These are phyloP conservation scores for Exophiala viscosa DNA, from an alignment of 2,329 filamentous ascomycete species.

Conservation along the genomic window DNA sequence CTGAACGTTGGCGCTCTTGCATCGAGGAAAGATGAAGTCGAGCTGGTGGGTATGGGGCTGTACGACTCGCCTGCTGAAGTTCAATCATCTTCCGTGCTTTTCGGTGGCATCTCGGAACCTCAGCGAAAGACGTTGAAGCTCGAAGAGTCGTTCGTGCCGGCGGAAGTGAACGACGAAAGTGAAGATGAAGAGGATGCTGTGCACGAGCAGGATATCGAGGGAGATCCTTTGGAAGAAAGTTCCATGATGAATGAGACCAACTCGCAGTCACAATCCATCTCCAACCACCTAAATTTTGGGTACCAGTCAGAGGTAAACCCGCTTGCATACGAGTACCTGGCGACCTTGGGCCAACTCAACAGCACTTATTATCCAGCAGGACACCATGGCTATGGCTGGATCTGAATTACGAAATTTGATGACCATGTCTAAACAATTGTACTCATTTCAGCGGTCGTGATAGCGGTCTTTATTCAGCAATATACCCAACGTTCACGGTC, in stretches of 20 bases:
- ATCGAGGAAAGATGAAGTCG: constrained; percentile 14
- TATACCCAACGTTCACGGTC: neutral
- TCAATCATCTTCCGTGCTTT: constrained; percentile 25
- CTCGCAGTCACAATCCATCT: constrained; percentile 14
- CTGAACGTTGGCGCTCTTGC: constrained; percentile 8
- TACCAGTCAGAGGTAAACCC: constrained; percentile 11
- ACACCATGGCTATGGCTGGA: constrained; percentile 16
- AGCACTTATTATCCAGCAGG: constrained; percentile 18
- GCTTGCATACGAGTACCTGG: constrained; percentile 17
- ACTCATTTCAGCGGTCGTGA: neutral
- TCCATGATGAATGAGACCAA: neutral
- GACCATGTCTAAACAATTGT: neutral
- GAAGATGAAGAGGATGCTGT: constrained; percentile 21
- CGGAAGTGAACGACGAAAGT: constrained; percentile 34
- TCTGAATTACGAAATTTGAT: constrained; percentile 17
- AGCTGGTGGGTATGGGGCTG: constrained; percentile 29
- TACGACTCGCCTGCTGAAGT: constrained; percentile 29
- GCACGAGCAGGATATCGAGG: neutral
- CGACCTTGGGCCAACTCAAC: constrained; percentile 21
- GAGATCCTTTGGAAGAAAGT: neutral
- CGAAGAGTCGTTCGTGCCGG: constrained; percentile 29
- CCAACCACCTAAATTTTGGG: constrained; percentile 13
- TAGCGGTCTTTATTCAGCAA: constrained; percentile 9
- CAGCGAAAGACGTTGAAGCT: constrained; percentile 25
- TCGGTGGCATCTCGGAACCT: constrained; percentile 8